These are phyloP conservation scores for Dalbergia oliveri DNA, from an alignment of 306 rosid genomes.

Conservation along the genomic window DNA sequence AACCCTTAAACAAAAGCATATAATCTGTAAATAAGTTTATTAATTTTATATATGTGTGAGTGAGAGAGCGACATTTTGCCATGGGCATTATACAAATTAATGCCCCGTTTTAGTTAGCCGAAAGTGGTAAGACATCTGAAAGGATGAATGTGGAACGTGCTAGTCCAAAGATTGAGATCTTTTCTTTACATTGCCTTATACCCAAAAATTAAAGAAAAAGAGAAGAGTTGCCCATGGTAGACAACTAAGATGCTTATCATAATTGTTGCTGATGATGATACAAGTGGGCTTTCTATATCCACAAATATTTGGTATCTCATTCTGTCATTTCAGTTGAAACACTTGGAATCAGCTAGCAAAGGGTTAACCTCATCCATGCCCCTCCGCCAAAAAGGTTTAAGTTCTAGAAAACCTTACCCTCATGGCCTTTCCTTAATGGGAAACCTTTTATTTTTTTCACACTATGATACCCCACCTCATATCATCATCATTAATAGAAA, in stretches of 20 bases:
- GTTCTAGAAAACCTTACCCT: no score
- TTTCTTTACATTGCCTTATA: slow-evolving; percentile 41
- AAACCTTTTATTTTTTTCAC: no score
- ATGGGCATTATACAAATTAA: neutral
- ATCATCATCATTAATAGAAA: no score
- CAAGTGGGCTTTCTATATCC: slow-evolving; percentile 38
- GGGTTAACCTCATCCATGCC: no score
- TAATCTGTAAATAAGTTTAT: no score
- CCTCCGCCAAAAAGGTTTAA: no score
- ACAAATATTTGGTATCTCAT: slow-evolving; percentile 12
- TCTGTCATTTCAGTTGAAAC: neutral
- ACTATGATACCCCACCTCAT: no score
- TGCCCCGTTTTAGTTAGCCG: slow-evolving; percentile 44
- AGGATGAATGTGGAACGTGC: slow-evolving; percentile 41
- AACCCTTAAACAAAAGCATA: no score
- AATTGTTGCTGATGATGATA: slow-evolving; percentile 37
- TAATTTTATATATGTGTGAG: no score
- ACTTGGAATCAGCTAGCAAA: no score
- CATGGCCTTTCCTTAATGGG: no score
- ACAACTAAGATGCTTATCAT: slow-evolving; percentile 54
- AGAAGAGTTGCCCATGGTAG: slow-evolving; percentile 15
- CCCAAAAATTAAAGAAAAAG: slow-evolving; percentile 23
- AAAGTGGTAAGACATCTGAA: slow-evolving; percentile 45
- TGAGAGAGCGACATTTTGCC: neutral
- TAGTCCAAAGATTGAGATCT: slow-evolving; percentile 25